These are phyloP conservation scores for Capsicum baccatum DNA, from an alignment of 257 asterid species.

Conservation along the genomic window DNA sequence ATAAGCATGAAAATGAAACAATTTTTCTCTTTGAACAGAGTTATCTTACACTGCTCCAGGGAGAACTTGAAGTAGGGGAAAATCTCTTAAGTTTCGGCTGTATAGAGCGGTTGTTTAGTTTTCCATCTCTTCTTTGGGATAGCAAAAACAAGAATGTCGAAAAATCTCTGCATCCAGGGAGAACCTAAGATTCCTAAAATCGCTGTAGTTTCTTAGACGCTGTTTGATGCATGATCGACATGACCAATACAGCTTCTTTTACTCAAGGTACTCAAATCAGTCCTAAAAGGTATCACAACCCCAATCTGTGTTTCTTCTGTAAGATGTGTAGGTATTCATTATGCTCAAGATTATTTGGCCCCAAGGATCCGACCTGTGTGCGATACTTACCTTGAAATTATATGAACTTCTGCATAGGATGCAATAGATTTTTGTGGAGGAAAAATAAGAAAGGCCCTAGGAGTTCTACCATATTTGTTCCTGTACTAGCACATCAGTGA, in stretches of 20 bases:
- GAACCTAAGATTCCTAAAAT: background rate
- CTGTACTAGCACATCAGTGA: background rate
- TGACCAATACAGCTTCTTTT: conserved; percentile 1
- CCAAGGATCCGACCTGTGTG: background rate
- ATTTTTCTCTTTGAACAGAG: background rate
- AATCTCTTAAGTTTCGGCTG: background rate
- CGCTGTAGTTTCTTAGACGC: background rate
- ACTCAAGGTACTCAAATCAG: background rate
- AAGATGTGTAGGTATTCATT: background rate
- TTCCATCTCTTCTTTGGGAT: conserved; percentile 5
- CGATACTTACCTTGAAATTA: background rate
- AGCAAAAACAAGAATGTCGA: background rate
- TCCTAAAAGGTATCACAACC: background rate
- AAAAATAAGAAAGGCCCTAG: background rate
- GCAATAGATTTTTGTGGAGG: background rate
- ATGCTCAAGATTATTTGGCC: background rate
- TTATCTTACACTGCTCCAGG: background rate
- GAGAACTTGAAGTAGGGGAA: background rate
- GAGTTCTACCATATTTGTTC: background rate
- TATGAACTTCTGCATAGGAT: background rate
- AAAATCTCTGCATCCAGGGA: background rate
- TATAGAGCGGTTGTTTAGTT: background rate
- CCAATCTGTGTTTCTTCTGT: background rate
- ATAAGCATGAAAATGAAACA: background rate
- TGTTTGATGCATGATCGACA: background rate